Base-by-base conservation (phyloP, 2,329 filamentous ascomycete species). In the Trichoderma afroharzianum region DNA sequence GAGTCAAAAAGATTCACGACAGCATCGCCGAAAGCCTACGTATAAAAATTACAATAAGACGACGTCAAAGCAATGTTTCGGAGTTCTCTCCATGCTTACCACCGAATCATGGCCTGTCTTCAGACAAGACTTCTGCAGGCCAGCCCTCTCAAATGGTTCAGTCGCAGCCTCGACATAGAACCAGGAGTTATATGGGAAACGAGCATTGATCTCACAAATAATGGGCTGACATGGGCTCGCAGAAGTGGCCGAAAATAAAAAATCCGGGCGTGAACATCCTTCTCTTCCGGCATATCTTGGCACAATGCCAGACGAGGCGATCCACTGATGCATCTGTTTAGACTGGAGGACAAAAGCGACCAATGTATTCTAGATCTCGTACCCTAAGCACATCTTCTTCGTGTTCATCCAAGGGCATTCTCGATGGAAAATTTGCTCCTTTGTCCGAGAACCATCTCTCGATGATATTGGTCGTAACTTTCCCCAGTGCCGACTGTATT, bases 141-240 rank as follows among this genome's bases (percentile, higher is more conserved):
- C 33, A 63, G 59, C 59, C 24, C 59, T 43, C 59, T 63, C 33
- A 28, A 63, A 63, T 43, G 33, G 59, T 0, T 63, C 59, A 28
- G 59, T 63, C 33, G 33, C 33, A 28, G 59, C 33, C 33, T 63
- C 59, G 5, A 63, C 5, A 18, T n/a, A 43, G 8, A 69, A 39
- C 66, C 66, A 62, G 7, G 66, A 59, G 24, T 69, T 69, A 43
- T 69, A 62, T n/a, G 66, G 66, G 36, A 69, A 62, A 2, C 55
- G 66, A n/a, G 66, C 32, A 61, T 62, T 69, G 1, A 69, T 50
- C 66, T 69, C 66, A 30, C 66, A 69, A 33, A 69, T 50, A 21
- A 62, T 30, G 5, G 66, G 66, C 14, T 69, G 32, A 43, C 9
- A 59, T 43, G 53, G 33, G 5, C 4, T 50, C 24, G 12, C 4